phyloP scores from a whole-genome alignment of 164 flowering plant genomes.

The Houttuynia cordata region DNA sequence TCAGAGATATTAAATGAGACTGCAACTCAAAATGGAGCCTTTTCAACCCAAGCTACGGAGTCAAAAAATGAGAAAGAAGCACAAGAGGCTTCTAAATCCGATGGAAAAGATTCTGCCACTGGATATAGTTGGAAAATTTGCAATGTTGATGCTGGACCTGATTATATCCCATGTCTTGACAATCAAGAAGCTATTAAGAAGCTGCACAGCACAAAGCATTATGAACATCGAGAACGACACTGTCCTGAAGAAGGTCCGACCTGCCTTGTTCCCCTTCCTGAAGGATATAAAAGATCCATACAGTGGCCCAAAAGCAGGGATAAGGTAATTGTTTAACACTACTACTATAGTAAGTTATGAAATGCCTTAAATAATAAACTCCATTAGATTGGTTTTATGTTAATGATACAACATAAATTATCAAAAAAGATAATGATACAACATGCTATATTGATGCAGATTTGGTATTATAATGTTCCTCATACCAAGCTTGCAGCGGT shows the following conservation, averaged over 20 bases:
- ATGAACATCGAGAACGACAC: slow-evolving; percentile 95
- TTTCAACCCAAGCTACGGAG: slow-evolving; percentile 61
- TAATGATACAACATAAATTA: too few species aligned
- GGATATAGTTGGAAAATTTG: slow-evolving; percentile 61
- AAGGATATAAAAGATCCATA: slow-evolving; percentile 65
- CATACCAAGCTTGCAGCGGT: slow-evolving; percentile 73
- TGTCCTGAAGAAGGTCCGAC: slow-evolving; percentile 80
- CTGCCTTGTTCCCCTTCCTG: slow-evolving; percentile 83
- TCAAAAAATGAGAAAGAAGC: slow-evolving; percentile 56
- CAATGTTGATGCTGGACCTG: slow-evolving; percentile 75
- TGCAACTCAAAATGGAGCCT: slow-evolving; percentile 37
- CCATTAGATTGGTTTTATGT: neutral
- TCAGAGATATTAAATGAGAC: slow-evolving; percentile 53
- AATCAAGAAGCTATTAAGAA: slow-evolving; percentile 61
- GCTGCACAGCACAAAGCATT: slow-evolving; percentile 76
- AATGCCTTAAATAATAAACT: too few species aligned
- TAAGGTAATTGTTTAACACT: slow-evolving; percentile 38
- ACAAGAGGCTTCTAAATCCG: slow-evolving; percentile 18
- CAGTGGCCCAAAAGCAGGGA: slow-evolving; percentile 95
- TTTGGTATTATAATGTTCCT: slow-evolving; percentile 91
- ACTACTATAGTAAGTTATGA: too few species aligned
- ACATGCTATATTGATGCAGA: slow-evolving; percentile 37
- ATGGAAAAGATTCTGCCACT: slow-evolving; percentile 17
- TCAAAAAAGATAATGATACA: too few species aligned
- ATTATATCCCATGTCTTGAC: slow-evolving; percentile 96